Percentiles rank a stretch among this genome's conserved stretches.
Conservation (phyloP, 1,139 yeast species). For the Chernovozyma aurita region DNA sequence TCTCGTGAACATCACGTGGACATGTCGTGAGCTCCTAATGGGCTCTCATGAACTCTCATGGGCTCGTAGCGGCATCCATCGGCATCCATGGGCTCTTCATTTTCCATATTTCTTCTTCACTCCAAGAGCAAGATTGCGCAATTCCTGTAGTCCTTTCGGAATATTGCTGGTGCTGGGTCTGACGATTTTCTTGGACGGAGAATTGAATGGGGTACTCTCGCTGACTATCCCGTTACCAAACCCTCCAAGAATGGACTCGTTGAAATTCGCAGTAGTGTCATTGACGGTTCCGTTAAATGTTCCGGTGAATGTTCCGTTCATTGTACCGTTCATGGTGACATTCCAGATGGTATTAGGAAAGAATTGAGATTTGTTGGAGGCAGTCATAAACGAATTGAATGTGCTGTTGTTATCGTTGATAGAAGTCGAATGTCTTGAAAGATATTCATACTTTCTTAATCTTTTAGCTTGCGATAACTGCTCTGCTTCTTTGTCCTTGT, state of each 20-base stretch:
- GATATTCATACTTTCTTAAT: conserved; percentile 29
- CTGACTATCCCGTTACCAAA: conserved; percentile 38
- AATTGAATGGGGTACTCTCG: conserved; percentile 36
- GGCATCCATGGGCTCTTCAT: neutral
- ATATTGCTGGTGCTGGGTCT: conserved; percentile 11
- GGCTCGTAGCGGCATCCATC: no score
- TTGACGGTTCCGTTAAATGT: conserved; percentile 9
- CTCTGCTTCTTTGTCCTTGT: conserved; percentile 22
- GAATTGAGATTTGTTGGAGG: conserved; percentile 2
- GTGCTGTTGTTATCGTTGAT: conserved; percentile 1
- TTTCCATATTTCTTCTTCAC: conserved; percentile 5
- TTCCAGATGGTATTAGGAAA: conserved; percentile 15
- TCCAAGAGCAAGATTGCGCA: conserved; percentile 6
- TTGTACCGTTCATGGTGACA: conserved; percentile 11
- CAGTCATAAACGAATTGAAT: conserved; percentile 2
- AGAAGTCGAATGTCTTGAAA: conserved; percentile 25
- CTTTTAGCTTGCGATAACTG: conserved; percentile 28
- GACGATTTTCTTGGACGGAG: conserved; percentile 19
- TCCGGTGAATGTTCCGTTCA: no score
- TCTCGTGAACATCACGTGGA: no score
- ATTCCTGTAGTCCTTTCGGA: conserved; percentile 6
- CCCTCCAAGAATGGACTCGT: conserved; percentile 27
- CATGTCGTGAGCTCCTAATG: no score
- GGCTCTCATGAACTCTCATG: no score
- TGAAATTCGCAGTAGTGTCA: conserved; percentile 18